phyloP scores from a whole-genome alignment of 164 flowering plant genomes.

The Tinospora cordifolia region DNA sequence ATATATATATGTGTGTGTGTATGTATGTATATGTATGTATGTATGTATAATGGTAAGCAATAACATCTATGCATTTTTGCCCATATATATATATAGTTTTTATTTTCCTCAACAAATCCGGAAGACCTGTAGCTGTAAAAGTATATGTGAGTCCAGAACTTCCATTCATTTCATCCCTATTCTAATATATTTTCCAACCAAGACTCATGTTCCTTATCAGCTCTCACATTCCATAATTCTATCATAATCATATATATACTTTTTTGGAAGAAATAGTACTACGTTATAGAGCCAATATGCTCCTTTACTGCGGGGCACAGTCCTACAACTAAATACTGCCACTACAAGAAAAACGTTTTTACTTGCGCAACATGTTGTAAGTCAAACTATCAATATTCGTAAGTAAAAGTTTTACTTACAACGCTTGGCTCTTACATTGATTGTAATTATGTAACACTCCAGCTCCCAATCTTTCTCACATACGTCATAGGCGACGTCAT shows the following conservation, averaged over 20 bases:
- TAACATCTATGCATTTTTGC: conserved; percentile 69
- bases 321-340: background rate
- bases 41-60: conserved; percentile 79
- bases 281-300: background rate
- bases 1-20: no score
- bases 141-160: conserved; percentile 92
- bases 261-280: no score
- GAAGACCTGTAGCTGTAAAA: conserved; percentile 50
- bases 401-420: no score
- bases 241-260: no score
- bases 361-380: no score
- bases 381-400: no score
- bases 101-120: conserved; percentile 39
- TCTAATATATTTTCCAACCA: conserved; percentile 14
- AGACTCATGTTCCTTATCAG: background rate
- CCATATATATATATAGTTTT: conserved; percentile 54
- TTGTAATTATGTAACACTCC: no score
- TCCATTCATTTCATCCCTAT: conserved; percentile 75
- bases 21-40: no score
- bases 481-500: no score
- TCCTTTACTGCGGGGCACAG: background rate
- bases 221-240: background rate
- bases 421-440: background rate
- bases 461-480: no score
- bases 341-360: no score